phyloP scores from a whole-genome alignment of 768 basidiomycete species.

The Lactarius vividus region DNA sequence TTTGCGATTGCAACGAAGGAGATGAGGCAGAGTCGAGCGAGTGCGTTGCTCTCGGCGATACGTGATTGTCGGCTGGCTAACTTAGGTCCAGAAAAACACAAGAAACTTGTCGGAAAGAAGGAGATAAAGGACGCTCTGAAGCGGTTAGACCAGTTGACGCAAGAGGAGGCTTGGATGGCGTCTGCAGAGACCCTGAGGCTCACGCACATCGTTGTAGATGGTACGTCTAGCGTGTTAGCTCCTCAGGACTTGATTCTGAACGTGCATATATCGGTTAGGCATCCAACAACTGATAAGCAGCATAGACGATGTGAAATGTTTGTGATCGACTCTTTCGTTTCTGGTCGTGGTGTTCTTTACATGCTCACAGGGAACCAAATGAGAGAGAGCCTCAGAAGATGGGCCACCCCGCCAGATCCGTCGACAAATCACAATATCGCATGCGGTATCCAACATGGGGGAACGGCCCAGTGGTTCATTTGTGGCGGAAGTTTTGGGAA shows the following conservation, averaged over 20 bases:
- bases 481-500: neutral
- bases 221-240: neutral
- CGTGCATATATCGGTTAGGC: neutral
- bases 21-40: too few relatives aligned
- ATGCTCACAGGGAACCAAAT: neutral
- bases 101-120: neutral
- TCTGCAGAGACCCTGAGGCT: neutral
- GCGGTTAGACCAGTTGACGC: neutral
- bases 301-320: neutral
- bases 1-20: too few relatives aligned
- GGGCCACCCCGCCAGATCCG: neutral
- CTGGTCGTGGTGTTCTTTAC: neutral
- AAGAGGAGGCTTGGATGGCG: neutral
- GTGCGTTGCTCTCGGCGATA: neutral
- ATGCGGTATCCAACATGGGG: neutral
- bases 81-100: neutral
- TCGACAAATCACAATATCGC: neutral
- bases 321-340: neutral
- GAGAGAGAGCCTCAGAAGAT: neutral
- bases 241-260: neutral
- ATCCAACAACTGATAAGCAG: neutral
- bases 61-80: neutral
- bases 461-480: neutral
- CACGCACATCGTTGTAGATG: neutral
- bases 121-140: neutral